Conservation (phyloP, 176 grass and related monocot genomes). For the Hordeum marinum region DNA sequence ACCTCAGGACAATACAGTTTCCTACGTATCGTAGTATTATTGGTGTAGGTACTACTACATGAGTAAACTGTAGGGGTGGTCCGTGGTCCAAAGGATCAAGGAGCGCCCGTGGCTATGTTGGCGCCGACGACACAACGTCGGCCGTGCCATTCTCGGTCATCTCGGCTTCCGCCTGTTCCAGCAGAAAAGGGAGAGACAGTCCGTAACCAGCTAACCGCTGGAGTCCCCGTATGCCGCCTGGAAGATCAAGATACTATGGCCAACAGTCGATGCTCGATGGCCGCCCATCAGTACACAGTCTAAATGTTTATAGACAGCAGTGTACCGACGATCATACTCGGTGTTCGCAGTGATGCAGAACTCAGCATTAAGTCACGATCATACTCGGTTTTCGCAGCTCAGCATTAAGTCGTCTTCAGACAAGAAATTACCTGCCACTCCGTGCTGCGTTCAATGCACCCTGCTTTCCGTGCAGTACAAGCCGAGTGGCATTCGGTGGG, state of each 20-base stretch:
- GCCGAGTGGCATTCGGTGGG: background rate
- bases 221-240: background rate
- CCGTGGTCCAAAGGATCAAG: background rate
- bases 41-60: background rate
- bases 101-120: background rate
- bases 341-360: background rate
- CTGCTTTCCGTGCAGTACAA: constrained; percentile 7
- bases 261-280: background rate
- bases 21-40: background rate
- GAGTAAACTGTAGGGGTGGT: background rate
- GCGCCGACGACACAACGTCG: background rate
- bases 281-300: too few relatives aligned
- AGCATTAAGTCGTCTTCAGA: background rate
- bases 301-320: background rate
- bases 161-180: background rate
- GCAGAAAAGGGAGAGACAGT: background rate
- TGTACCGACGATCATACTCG: background rate
- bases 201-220: background rate
- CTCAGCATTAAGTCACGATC: background rate
- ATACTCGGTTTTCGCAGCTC: background rate
- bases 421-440: background rate
- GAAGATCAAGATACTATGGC: background rate
- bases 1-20: background rate
- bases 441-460: constrained; percentile 28
- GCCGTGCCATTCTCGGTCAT: background rate